phyloP scores from a whole-genome alignment of 345 rosid species.

The Populus simonii region DNA sequence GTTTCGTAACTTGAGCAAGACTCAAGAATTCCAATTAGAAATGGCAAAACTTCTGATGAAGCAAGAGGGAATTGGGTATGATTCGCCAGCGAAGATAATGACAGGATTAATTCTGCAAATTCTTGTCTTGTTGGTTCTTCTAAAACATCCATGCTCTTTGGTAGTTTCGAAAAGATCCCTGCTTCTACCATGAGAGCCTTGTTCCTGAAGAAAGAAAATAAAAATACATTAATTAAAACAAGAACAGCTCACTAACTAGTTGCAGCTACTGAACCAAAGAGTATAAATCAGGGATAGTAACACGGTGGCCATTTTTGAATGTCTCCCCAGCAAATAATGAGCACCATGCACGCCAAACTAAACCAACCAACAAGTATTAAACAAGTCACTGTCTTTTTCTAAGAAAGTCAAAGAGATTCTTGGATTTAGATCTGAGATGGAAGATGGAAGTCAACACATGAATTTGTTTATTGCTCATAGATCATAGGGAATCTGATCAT shows the following conservation, averaged over 20 bases:
- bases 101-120: slow-evolving; percentile 55
- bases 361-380: neutral
- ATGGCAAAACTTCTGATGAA: slow-evolving; percentile 49
- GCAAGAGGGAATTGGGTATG: slow-evolving; percentile 40
- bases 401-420: slow-evolving; percentile 45
- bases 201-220: slow-evolving; percentile 51
- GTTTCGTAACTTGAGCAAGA: slow-evolving; percentile 46
- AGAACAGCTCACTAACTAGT: neutral
- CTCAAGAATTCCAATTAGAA: slow-evolving; percentile 47
- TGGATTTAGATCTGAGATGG: slow-evolving; percentile 36
- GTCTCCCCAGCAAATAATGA: neutral
- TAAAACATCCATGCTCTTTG: slow-evolving; percentile 35
- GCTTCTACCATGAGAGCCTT: slow-evolving; percentile 77
- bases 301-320: neutral
- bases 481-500: slow-evolving; percentile 35
- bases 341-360: neutral
- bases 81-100: slow-evolving; percentile 55
- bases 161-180: slow-evolving; percentile 68
- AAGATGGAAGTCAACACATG: slow-evolving; percentile 29
- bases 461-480: slow-evolving; percentile 11
- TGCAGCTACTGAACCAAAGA: neutral
- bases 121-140: slow-evolving; percentile 55
- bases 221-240: neutral
- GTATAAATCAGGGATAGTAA: neutral
- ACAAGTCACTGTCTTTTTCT: neutral